phyloP scores from a whole-genome alignment of 345 rosid genomes.

The Microthlaspi erraticum region DNA sequence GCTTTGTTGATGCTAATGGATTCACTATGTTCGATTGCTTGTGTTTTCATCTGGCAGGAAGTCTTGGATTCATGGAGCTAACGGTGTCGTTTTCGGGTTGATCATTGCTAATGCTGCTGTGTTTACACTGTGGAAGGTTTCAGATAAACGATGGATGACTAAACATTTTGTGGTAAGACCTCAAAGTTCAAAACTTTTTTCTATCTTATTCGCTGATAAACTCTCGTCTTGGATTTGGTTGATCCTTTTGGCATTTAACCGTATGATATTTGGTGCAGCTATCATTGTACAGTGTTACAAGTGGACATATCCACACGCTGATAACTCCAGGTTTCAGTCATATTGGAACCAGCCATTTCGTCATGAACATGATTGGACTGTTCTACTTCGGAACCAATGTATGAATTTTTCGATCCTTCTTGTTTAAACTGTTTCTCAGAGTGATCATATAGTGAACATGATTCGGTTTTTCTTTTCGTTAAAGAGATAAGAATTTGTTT shows the following conservation, averaged over 20 bases:
- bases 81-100: conserved; percentile 64
- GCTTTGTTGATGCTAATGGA: conserved; percentile 9
- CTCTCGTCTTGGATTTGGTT: conserved; percentile 20
- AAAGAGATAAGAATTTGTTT: conserved; percentile 1
- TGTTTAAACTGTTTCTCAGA: background rate
- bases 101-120: conserved; percentile 67
- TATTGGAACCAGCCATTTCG: conserved; percentile 49
- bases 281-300: conserved; percentile 57
- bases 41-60: conserved; percentile 56
- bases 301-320: conserved; percentile 65
- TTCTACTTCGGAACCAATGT: conserved; percentile 81
- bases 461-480: background rate
- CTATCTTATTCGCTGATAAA: background rate
- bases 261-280: conserved; percentile 55
- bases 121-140: conserved; percentile 68
- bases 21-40: background rate
- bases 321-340: conserved; percentile 85
- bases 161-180: conserved; percentile 71
- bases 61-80: conserved; percentile 52
- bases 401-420: conserved; percentile 36
- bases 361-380: conserved; percentile 76
- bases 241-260: conserved; percentile 16
- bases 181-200: conserved; percentile 14
- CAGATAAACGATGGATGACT: conserved; percentile 58
- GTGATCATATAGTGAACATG: background rate